These are phyloP conservation scores for Cladosporium sp. DNA, from an alignment of 2,329 filamentous ascomycete genomes.

Conservation along the genomic window DNA sequence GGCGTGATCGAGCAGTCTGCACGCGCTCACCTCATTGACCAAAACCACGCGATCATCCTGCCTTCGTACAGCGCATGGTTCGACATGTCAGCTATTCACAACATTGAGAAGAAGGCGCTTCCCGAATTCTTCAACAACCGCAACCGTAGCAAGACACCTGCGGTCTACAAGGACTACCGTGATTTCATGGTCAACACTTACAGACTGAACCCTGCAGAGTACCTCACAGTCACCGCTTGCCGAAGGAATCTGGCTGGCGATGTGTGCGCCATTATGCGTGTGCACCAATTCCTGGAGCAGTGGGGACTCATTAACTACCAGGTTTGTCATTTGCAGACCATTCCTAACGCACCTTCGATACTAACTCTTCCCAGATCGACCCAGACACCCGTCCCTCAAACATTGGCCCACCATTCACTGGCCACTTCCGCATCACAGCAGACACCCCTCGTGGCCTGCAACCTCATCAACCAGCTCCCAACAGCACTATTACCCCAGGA, in stretches of 20 bases:
- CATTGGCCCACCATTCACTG: constrained; percentile 93
- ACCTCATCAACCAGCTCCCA: constrained; percentile 86
- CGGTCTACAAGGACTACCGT: constrained; percentile 97
- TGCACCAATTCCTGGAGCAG: constrained; percentile 95
- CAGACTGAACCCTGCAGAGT: constrained; percentile 89
- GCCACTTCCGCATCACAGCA: constrained; percentile 92
- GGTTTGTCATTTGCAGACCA: constrained; percentile 44
- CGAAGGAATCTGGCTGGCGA: constrained; percentile 92
- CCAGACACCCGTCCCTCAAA: constrained; percentile 91
- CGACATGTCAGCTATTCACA: constrained; percentile 90
- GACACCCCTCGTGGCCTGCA: constrained; percentile 94
- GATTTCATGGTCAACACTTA: constrained; percentile 99
- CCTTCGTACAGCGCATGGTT: constrained; percentile 99
- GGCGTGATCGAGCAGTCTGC: constrained; percentile 78
- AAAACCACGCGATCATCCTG: constrained; percentile 92
- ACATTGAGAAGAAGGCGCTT: constrained; percentile 87
- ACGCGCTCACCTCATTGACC: constrained; percentile 84
- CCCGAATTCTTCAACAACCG: constrained; percentile 98
- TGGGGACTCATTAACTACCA: constrained; percentile 99
- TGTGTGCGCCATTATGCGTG: constrained; percentile 98
- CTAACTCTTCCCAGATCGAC: constrained; percentile 66
- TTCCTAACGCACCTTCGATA: not conserved
- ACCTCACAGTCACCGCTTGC: constrained; percentile 94
- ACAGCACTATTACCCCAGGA: constrained; percentile 58
- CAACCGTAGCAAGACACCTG: constrained; percentile 95